phyloP scores from a whole-genome alignment of 352 stramenopile genomes.

The Phytophthora quininea region DNA sequence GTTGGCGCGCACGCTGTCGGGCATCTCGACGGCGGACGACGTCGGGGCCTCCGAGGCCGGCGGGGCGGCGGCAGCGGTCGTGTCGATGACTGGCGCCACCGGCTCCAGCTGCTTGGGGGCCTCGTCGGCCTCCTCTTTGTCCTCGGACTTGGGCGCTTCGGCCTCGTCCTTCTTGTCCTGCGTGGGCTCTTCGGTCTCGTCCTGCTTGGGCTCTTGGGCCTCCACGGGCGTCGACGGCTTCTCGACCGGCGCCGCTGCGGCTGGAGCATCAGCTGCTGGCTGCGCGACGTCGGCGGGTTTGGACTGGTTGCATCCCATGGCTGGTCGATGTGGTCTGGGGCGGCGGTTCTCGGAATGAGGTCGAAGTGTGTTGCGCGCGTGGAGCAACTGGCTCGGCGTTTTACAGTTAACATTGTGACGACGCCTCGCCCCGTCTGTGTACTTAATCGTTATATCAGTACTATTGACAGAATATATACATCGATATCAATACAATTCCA shows the following conservation, averaged over 20 bases:
- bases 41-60: constrained; percentile 22
- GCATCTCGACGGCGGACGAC: constrained; percentile 37
- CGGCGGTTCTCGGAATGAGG: constrained; percentile 1
- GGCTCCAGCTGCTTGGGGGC: constrained; percentile 28
- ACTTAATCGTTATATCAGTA: no score
- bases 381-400: constrained; percentile 1
- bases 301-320: constrained; percentile 50
- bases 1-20: constrained; percentile 52
- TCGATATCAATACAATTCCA: no score
- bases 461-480: no score
- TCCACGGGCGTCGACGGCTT: not conserved
- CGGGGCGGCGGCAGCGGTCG: constrained; percentile 2
- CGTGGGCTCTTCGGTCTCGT: not conserved
- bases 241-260: constrained; percentile 3
- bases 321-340: not conserved
- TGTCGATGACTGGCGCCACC: constrained; percentile 15
- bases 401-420: not conserved
- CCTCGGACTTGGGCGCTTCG: not conserved
- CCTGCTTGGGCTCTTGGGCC: constrained; percentile 6
- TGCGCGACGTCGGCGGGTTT: constrained; percentile 36
- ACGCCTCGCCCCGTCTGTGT: not conserved
- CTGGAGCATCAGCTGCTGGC: constrained; percentile 1
- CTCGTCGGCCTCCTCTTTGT: constrained; percentile 34
- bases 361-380: not conserved
- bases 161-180: constrained; percentile 8